Evolutionary conservation across 768 basidiomycete species (phyloP).

Genomic region (Coprinopsis strossmayeri): DNA sequence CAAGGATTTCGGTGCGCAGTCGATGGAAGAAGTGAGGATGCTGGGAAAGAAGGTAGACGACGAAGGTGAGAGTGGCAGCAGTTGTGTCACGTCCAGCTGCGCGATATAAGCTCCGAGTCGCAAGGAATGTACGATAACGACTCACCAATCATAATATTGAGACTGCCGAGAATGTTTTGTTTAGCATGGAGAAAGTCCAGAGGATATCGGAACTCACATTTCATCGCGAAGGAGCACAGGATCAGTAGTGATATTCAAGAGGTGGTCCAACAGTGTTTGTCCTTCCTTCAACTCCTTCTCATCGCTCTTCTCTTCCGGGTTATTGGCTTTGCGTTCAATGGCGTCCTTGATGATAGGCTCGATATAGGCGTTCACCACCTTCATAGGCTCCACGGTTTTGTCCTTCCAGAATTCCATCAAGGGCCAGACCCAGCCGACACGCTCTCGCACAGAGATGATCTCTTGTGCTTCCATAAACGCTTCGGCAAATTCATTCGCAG

Average conservation of each 20-base stretch:
- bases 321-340: conserved; percentile 33
- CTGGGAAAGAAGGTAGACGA: conserved; percentile 40
- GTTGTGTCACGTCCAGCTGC: conserved; percentile 41
- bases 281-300: conserved; percentile 29
- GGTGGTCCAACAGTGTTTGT: conserved; percentile 48
- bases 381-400: conserved; percentile 40
- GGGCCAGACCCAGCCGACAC: conserved; percentile 47
- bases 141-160: conserved; percentile 41
- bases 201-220: conserved; percentile 22
- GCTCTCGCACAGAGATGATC: conserved; percentile 33
- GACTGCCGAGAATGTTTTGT: conserved; percentile 16
- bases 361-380: conserved; percentile 44
- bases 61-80: conserved; percentile 36
- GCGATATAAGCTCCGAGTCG: not conserved
- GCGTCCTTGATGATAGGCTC: conserved; percentile 49
- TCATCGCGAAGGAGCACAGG: conserved; percentile 43
- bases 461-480: conserved; percentile 47
- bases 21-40: conserved; percentile 40
- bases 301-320: conserved; percentile 20
- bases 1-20: conserved; percentile 51
- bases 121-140: not conserved
- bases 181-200: not conserved
- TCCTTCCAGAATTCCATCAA: conserved; percentile 44
- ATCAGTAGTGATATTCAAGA: conserved; percentile 43
- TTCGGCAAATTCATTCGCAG: conserved; percentile 36